Evolutionary conservation across 2,329 filamentous ascomycete species (phyloP), one percentile per base, ranked within the genome.

Genomic region (Verticillium alfalfae): DNA sequence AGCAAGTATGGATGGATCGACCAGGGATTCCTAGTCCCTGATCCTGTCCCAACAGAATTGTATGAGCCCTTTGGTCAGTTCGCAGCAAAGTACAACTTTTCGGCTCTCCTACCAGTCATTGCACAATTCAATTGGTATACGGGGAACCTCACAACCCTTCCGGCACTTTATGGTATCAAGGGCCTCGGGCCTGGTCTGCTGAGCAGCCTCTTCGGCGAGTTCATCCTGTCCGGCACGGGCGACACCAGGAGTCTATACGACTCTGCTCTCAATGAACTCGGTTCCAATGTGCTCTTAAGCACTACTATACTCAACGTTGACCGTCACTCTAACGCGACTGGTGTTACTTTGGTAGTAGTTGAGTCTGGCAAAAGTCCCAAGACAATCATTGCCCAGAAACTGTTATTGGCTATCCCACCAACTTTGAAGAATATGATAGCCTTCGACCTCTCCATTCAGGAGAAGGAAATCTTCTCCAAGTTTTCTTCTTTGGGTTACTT

Each of bases 11-110:
- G 49, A 34, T 63, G 61, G 61, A 58, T 69, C 45, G 60, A 66
- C 34, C 18, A 61, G 10, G 74, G 75, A 1, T 76, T 75, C 60
- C 70, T 61, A 36, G 58, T 84, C 0, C 78, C 80, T 0, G 64
- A 75, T n/a, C 72, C 73, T 7, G 74, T 82, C 0, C 79, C 80
- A 0, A 71, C 75, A 36, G 80, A 82, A 52, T 68, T 83, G 0
- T 65, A 77, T 6, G 65, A 77, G 0, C 72, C 78, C 0, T 81
- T 76, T 41, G 72, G 75, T 1, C 70, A 78, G 8, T 79, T 80
- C 59, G 68, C 78, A 7, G 66, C 71, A 18, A 79, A 80, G 63
- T 73, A 80, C 64, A 65, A 70, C 34, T 67, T 84, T 6, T 66
- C 71, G 22, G 71, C 70, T 16, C 65, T 75, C 0, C 69, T 78